Percentiles rank a stretch among this genome's conserved stretches.
Conservation (phyloP, 768 basidiomycete species). For the Phylloporus scabripes region DNA sequence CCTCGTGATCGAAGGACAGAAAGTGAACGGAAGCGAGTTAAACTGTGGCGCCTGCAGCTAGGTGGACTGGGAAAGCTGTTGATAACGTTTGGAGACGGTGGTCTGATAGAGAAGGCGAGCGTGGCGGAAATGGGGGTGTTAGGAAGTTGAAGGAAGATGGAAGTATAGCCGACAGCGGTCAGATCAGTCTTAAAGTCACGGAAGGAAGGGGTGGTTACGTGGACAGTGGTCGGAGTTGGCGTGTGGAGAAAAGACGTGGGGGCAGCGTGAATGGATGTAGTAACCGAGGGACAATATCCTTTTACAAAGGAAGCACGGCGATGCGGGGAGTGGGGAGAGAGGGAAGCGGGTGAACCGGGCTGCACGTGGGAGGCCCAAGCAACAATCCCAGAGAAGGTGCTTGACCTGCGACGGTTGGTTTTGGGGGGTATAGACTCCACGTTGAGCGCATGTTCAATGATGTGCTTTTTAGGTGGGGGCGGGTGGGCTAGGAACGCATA, state of each 20-base stretch:
- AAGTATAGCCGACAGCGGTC: constrained; percentile 58
- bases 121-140: constrained; percentile 38
- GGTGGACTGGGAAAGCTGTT: constrained; percentile 19
- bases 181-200: constrained; percentile 50
- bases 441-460: constrained; percentile 28
- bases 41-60: constrained; percentile 21
- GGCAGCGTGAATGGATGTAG: constrained; percentile 33
- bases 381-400: constrained; percentile 45
- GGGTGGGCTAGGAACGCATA: constrained; percentile 44
- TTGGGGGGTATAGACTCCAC: constrained; percentile 15
- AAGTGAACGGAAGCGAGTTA: constrained; percentile 49
- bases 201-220: constrained; percentile 36
- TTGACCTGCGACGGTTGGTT: constrained; percentile 33
- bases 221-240: constrained; percentile 37
- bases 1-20: constrained; percentile 39
- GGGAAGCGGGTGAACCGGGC: constrained; percentile 57
- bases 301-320: constrained; percentile 31
- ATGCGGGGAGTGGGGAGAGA: constrained; percentile 37
- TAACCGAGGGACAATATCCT: constrained; percentile 33
- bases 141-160: constrained; percentile 56
- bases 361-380: constrained; percentile 63
- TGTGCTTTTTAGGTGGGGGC: constrained; percentile 33
- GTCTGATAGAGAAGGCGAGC: constrained; percentile 6
- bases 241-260: constrained; percentile 45
- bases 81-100: constrained; percentile 1